Conservation (phyloP, 2,329 filamentous ascomycete species). For the Aquanectria penicillioides region DNA sequence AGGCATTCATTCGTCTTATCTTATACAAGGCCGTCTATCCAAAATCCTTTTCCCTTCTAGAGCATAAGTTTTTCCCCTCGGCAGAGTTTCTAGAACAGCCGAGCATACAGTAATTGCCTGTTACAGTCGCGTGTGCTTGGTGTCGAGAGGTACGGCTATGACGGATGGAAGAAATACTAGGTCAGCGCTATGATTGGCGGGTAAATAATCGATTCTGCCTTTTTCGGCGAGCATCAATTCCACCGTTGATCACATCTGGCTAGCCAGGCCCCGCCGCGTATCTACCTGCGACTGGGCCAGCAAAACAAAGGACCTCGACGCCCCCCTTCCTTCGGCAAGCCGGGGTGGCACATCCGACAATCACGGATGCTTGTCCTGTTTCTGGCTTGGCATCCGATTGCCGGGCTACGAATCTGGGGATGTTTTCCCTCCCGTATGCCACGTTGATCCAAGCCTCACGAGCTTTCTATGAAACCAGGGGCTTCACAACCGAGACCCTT, state of each 20-base stretch:
- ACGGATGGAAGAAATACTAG: neutral
- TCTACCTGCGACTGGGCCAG: neutral
- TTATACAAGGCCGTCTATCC: neutral
- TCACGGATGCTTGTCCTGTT: neutral
- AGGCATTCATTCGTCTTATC: neutral
- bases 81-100: neutral
- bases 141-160: neutral
- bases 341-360: neutral
- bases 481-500: neutral
- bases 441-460: neutral
- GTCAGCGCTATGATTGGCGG: neutral
- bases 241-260: neutral
- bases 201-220: neutral
- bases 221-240: neutral
- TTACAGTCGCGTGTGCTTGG: neutral
- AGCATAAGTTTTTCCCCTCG: neutral
- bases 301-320: too few species aligned
- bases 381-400: constrained; percentile 11
- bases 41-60: too few species aligned
- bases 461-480: neutral
- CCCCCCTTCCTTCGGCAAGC: neutral
- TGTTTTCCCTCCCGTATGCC: neutral
- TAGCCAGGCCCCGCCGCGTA: neutral
- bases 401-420: constrained; percentile 2
- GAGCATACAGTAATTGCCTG: neutral